Percentiles rank a stretch among this genome's conserved stretches.
These are phyloP conservation scores for Fomitopsis pinicola DNA, from an alignment of 1,284 basidiomycete genomes.

Conservation along the genomic window DNA sequence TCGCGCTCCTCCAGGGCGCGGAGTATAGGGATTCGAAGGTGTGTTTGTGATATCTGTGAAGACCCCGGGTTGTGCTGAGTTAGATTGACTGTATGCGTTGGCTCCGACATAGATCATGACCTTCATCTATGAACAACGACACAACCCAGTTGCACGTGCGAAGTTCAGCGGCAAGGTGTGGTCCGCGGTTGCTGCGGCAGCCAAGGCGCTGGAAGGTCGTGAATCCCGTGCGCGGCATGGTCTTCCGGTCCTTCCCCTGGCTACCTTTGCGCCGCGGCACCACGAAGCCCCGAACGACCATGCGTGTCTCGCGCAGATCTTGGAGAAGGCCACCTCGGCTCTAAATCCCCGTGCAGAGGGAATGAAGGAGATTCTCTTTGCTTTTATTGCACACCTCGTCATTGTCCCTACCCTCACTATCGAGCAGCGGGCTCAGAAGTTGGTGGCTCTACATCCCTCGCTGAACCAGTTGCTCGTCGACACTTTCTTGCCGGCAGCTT, in stretches of 20 bases:
- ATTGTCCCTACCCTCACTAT: conserved; percentile 39
- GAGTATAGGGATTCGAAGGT: conserved; percentile 65
- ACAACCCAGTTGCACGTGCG: conserved; percentile 16
- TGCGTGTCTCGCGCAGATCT: not conserved
- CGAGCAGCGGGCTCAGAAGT: conserved; percentile 37
- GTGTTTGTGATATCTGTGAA: conserved; percentile 3
- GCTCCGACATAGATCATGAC: conserved; percentile 35
- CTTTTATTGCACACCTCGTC: conserved; percentile 40
- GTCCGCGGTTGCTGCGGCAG: conserved; percentile 11
- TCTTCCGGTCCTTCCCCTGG: conserved; percentile 1
- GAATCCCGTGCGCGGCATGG: conserved; percentile 10
- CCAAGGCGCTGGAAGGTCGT: conserved; percentile 7
- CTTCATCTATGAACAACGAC: conserved; percentile 40
- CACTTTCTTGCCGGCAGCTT: conserved; percentile 36
- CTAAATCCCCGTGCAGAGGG: not conserved
- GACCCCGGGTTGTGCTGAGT: not conserved
- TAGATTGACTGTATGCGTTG: not conserved
- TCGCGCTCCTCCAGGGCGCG: conserved; percentile 45
- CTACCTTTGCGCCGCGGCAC: conserved; percentile 4
- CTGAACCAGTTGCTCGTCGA: conserved; percentile 28
- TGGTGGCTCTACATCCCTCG: conserved; percentile 23
- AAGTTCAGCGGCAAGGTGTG: conserved; percentile 17
- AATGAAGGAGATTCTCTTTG: conserved; percentile 23
- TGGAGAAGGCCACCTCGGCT: not conserved
- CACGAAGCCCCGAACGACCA: not conserved